Base-by-base conservation (phyloP, 1,284 basidiomycete species). In the Sanghuangporus weigelae region DNA sequence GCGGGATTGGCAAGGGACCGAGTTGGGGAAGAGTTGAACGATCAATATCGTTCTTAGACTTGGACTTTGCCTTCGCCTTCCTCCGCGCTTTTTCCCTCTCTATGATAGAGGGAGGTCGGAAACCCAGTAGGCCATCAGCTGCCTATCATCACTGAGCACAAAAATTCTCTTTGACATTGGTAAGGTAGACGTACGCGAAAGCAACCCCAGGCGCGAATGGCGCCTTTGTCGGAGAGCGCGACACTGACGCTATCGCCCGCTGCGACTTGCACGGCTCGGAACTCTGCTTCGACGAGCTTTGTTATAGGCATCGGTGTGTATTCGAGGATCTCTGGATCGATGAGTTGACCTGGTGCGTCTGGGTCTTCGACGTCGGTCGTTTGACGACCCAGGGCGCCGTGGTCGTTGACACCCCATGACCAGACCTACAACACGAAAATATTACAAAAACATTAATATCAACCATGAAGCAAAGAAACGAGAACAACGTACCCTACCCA, bases 381-480 rank as follows among this genome's bases (percentile, higher is more conserved):
- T 40, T 71, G 63, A 62, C 83, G 74, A 21, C 84, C 84, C 7
- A 86, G 77, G 5, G 81, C 78, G 26, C 80, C 83, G 65, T 82
- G 80, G 71, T 86, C 84, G 71, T 86, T 85, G 71, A 84, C 81
- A 44, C 84, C 84, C 76, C 79, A 84, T 12, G 79, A 79, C 70
- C 77, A 76, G 54, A 79, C 72, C 78, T 79, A 61, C n/a, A 3
- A 14, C 51, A 66, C 7, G 31, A 8, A 21, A 46, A 46, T 6
- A 6, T 44, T 14, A 44, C 14, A 14, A 44, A n/a, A 40, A 44
- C 42, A n/a, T n/a, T n/a, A 5, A 3, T 46, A 5, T 46, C 44
- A n/a, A 46, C 1, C 7, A 42, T 46, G 44, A 40, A 26, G 59
- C 38, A 23, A n/a, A 50, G 19, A 35, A 39, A 31, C 6, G 16